These are phyloP conservation scores for Pyricularia grisea DNA, from an alignment of 2,329 filamentous ascomycete species.

Conservation along the genomic window DNA sequence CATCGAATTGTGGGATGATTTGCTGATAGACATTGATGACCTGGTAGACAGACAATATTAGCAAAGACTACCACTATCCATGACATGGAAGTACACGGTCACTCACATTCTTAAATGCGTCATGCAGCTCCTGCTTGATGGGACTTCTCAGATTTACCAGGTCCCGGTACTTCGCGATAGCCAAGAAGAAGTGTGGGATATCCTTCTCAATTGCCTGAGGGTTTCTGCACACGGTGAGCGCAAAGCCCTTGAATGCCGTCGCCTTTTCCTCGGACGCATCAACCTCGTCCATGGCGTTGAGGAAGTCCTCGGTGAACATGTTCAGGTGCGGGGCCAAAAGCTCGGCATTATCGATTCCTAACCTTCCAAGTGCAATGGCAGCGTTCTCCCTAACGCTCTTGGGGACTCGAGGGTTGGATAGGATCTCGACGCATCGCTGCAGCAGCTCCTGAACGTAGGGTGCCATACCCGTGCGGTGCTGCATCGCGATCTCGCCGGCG, in stretches of 20 bases:
- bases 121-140: constrained; percentile 55
- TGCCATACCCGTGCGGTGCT: constrained; percentile 63
- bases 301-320: constrained; percentile 73
- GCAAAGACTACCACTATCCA: not conserved
- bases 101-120: constrained; percentile 68
- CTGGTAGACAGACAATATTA: constrained; percentile 21
- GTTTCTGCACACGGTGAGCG: constrained; percentile 73
- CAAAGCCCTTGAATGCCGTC: constrained; percentile 86
- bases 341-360: constrained; percentile 72
- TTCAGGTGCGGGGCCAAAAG: constrained; percentile 69
- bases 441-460: constrained; percentile 72
- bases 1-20: constrained; percentile 49
- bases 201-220: constrained; percentile 87
- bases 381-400: constrained; percentile 88
- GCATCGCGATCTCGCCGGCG: constrained; percentile 81
- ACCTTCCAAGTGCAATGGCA: constrained; percentile 79
- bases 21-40: constrained; percentile 45
- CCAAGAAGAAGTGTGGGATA: constrained; percentile 70
- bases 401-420: constrained; percentile 77
- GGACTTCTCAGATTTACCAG: constrained; percentile 47
- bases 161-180: constrained; percentile 71
- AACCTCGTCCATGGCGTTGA: constrained; percentile 73
- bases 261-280: constrained; percentile 90
- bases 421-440: constrained; percentile 68
- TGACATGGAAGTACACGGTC: not conserved